These are phyloP conservation scores for Trichosporon asahii DNA, from an alignment of 1,284 basidiomycete species.

Conservation along the genomic window DNA sequence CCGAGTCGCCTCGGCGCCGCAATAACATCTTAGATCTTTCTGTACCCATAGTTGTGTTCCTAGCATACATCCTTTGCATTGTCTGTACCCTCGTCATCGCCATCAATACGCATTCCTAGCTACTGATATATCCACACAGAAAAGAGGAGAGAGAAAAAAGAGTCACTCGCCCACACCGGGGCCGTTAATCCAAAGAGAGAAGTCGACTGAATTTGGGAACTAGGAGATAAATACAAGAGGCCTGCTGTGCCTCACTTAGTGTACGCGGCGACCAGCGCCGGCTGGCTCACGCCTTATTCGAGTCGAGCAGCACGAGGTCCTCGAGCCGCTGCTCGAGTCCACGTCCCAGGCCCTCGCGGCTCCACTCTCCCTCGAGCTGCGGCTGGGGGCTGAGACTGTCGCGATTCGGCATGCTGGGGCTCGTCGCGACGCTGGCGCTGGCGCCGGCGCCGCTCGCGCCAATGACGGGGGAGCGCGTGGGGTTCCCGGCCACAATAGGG, in stretches of 20 bases:
- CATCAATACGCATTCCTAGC: no score
- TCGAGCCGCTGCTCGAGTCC: constrained; percentile 77
- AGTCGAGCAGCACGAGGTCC: constrained; percentile 29
- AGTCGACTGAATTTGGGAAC: not conserved
- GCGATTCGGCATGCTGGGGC: not conserved
- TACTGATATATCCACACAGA: not conserved
- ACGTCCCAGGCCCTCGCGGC: constrained; percentile 70
- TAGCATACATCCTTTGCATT: not conserved
- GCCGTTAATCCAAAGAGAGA: not conserved
- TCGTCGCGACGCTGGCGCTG: not conserved
- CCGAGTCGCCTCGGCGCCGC: no score
- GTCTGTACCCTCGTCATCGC: not conserved
- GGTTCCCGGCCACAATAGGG: not conserved
- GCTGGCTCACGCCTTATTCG: not conserved
- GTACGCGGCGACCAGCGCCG: not conserved
- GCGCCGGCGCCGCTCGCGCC: constrained; percentile 11
- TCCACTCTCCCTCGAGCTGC: constrained; percentile 65
- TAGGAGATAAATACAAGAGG: not conserved
- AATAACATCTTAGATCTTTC: not conserved
- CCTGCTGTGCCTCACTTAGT: not conserved
- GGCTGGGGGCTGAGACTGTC: not conserved
- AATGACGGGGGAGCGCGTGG: constrained; percentile 53
- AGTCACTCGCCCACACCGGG: not conserved
- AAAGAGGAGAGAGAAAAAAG: no score
- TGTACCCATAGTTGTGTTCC: constrained; percentile 8